A percentile compares a stretch with the other conserved stretches of the same genome.
Evolutionary conservation across 495 filamentous ascomycete species (phyloP).

Genomic region (Talaromyces trachyspermus): DNA sequence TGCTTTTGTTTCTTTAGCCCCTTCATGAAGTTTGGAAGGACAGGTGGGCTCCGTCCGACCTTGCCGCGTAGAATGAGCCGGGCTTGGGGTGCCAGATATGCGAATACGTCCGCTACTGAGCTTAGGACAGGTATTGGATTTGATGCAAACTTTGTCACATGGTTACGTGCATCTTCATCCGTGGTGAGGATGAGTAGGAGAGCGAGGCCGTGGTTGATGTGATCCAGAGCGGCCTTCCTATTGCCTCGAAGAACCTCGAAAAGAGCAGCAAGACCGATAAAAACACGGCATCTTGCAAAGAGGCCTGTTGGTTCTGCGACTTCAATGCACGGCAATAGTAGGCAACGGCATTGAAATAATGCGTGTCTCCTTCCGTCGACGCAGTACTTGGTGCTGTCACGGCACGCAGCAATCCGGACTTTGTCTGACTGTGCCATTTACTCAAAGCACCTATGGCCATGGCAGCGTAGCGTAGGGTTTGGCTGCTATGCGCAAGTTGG

Average conservation of each 20-base stretch:
- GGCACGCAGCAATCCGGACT: background rate
- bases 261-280: background rate
- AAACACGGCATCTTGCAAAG: slow-evolving; percentile 3
- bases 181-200: background rate
- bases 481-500: background rate
- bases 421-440: slow-evolving; percentile 1
- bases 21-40: background rate
- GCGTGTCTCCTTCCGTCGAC: slow-evolving; percentile 2
- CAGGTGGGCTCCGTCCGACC: background rate
- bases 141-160: background rate
- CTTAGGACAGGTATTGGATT: background rate
- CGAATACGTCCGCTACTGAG: background rate
- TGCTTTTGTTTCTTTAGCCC: background rate
- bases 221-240: slow-evolving; percentile 2
- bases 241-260: background rate
- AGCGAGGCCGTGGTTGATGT: slow-evolving; percentile 2
- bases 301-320: background rate
- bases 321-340: slow-evolving; percentile 2
- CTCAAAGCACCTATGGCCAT: slow-evolving; percentile 3
- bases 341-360: slow-evolving; percentile 3
- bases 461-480: background rate
- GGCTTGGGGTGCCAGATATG: background rate
- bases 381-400: background rate
- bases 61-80: background rate
- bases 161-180: background rate